Evolutionary conservation across 352 stramenopile genomes (phyloP), one percentile per base, ranked within the genome.

Genomic region (Blastocystis sp.): DNA sequence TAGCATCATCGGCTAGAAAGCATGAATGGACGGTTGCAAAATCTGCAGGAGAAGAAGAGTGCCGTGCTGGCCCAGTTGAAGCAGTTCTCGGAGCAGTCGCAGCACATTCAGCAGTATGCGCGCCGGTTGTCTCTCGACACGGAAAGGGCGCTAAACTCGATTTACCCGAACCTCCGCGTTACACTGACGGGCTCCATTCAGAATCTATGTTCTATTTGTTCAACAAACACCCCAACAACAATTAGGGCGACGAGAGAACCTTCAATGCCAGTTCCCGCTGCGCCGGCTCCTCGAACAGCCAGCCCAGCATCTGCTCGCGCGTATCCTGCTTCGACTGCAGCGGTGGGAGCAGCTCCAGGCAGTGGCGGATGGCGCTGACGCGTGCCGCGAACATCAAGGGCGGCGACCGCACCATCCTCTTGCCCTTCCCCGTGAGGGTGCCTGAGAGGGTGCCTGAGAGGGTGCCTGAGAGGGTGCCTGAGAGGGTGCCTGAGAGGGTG

Each of bases 41-140:
- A 11, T n/a, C 5, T 77, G 11, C 5, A 61, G 45, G 66, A 77
- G 40, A 77, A 77, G 66, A 77, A 77, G 66, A 3, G 23, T 11
- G 28, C 14, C 28, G 41, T 34, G 14, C 14, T 17, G 21, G 17
- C 7, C 10, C 11, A 56, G 41, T 28, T 77, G 5, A 11, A 61
- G 66, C 9, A 59, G 41, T 10, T 48, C 5, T 19, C 53, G 45
- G 60, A 77, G 40, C 66, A 59, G 53, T 3, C 34, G 28, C 10
- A 34, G n/a, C 52, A 84, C 5, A 14, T 62, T 14, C 45, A 28
- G 38, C 3, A 9, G 10, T 69, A 66, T 38, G 74, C 23, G 1
- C 17, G 40, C 19, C 3, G 34, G 21, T 19, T 84, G 7, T 28
- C 52, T 53, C 11, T 53, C 4, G 34, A 41, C 23, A 69, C 52